phyloP scores from a whole-genome alignment of 2,329 filamentous ascomycete species.

The Bipolaris oryzae region DNA sequence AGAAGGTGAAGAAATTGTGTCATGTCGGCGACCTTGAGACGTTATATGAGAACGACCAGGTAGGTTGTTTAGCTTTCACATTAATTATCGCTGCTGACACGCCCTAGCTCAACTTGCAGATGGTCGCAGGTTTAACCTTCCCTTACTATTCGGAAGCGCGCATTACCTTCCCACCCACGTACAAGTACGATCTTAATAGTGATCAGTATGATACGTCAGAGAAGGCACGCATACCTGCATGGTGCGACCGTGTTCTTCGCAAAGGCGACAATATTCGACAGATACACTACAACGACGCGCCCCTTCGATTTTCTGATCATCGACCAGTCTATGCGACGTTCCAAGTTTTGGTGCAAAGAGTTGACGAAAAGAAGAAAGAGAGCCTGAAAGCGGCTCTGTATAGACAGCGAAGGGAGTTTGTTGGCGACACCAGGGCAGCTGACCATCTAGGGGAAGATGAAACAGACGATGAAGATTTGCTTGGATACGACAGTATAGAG shows the following conservation, averaged over 20 bases:
- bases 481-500: conserved; percentile 82
- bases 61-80: conserved; percentile 39
- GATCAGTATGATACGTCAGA: conserved; percentile 94
- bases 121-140: conserved; percentile 90
- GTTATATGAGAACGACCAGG: conserved; percentile 90
- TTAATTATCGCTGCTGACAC: conserved; percentile 30
- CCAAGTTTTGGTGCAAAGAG: conserved; percentile 77
- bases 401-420: conserved; percentile 66
- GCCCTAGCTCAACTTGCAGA: conserved; percentile 83
- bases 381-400: conserved; percentile 77
- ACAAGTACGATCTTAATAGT: conserved; percentile 90
- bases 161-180: conserved; percentile 90
- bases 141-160: conserved; percentile 88
- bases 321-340: conserved; percentile 93
- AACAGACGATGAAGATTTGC: conserved; percentile 76
- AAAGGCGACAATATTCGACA: conserved; percentile 86
- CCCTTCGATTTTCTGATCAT: conserved; percentile 90
- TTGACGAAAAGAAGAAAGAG: conserved; percentile 77
- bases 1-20: conserved; percentile 76
- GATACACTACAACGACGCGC: conserved; percentile 79
- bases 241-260: conserved; percentile 92
- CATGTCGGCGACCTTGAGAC: conserved; percentile 74
- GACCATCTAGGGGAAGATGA: conserved; percentile 59
- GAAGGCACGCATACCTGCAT: conserved; percentile 92
- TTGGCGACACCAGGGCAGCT: conserved; percentile 67